Conservation (phyloP, 345 rosid genomes). For the Melaleuca quinquenervia region DNA sequence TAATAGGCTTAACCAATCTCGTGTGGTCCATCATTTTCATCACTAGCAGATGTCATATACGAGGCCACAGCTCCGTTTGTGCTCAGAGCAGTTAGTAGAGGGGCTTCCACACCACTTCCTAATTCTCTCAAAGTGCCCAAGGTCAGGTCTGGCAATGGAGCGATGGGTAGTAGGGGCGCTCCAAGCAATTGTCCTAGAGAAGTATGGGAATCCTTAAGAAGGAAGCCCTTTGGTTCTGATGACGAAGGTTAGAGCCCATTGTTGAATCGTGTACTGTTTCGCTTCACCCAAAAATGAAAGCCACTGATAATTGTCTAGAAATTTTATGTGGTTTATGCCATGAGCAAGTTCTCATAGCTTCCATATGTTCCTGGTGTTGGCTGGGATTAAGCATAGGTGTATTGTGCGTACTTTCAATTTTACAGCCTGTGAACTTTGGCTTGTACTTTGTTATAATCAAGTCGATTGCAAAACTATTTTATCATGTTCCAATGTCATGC, state of each 20-base stretch:
- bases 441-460: neutral
- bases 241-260: constrained; percentile 29
- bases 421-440: neutral
- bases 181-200: constrained; percentile 35
- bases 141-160: constrained; percentile 35
- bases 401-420: neutral
- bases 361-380: neutral
- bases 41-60: too few species aligned
- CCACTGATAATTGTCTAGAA: neutral
- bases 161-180: constrained; percentile 2
- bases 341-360: neutral
- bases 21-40: too few species aligned
- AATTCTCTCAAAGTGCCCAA: constrained; percentile 66
- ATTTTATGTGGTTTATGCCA: neutral
- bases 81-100: constrained; percentile 57
- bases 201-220: constrained; percentile 73
- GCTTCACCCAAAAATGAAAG: neutral
- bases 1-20: too few species aligned
- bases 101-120: constrained; percentile 52
- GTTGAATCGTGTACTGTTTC: neutral
- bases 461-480: neutral
- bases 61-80: constrained; percentile 54
- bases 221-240: constrained; percentile 54
- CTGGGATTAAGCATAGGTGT: neutral
- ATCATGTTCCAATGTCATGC: neutral